Base-by-base conservation (phyloP, 1,284 basidiomycete genomes). In the Vanrija sp. region DNA sequence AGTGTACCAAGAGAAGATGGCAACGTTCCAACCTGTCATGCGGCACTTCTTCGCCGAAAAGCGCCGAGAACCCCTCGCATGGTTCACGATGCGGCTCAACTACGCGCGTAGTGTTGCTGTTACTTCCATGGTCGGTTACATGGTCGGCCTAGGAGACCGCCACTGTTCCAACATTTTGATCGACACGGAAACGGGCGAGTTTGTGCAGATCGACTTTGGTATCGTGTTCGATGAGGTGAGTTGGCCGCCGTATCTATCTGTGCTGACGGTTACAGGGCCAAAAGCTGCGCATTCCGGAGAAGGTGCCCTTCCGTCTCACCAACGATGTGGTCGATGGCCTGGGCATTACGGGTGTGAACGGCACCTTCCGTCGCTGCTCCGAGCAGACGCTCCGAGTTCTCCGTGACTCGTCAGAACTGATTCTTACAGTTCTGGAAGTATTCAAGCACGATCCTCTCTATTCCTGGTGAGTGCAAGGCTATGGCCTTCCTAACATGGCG, bases 391-490 rank as follows among this genome's bases (percentile, higher is more conserved):
- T 98, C 15, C 85, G 92, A 15, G 93, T 98, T 9, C 78, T 98
- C 44, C 83, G 94, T 8, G 86, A 89, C 47, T 85, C 86, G 8
- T 89, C 90, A 0, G 87, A 87, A 53, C 84, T 95, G 43, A 87
- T 98, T 68, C 84, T 95, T 80, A 98, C 94, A 2, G 88, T 98
- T 0, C 82, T 98, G 38, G 94, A 97, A 69, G 95, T 98, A 12
- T 96, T 98, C 83, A 92, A 91, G 73, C 86, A 97, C 69, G 95
- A 98, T 75, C 95, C 96, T 0, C 81, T 98, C 14, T 90, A 96
- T 66, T 87, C 85, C 21, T 98, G 95, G 95, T 86, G 55, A 53
- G 82, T 72, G 2, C 21, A 2, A 3, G n/a, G 18, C 5, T 10
- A 15, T n/a, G 10, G 14, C 19, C 14, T 15, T 43, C 12, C 40